Conservation (phyloP, 345 rosid species). For the Corchorus olitorius region DNA sequence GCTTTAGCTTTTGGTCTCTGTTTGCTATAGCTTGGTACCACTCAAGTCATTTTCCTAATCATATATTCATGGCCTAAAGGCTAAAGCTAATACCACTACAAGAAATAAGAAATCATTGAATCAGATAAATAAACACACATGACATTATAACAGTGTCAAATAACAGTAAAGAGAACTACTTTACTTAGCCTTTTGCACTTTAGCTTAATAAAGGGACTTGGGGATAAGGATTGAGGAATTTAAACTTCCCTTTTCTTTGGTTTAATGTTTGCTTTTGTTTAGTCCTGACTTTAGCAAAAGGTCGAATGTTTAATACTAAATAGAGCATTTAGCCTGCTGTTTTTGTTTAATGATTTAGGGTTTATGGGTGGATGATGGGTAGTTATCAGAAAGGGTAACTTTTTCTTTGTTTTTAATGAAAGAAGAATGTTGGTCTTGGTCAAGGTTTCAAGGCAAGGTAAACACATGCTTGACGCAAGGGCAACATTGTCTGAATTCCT, state of each 20-base stretch:
- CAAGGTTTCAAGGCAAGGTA: not conserved
- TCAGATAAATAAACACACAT: not conserved
- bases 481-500: not conserved
- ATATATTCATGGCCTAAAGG: not conserved
- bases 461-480: slow-evolving; percentile 2
- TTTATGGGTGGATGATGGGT: not conserved
- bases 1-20: slow-evolving; percentile 21
- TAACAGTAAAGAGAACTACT: not conserved
- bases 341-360: not conserved
- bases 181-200: not conserved
- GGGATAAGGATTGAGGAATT: not conserved
- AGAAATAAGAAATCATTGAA: not conserved
- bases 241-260: not conserved
- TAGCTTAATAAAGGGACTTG: not conserved
- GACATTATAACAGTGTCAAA: not conserved
- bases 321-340: not conserved
- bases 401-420: not conserved
- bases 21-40: slow-evolving; percentile 14
- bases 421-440: not conserved
- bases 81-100: not conserved
- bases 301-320: too few relatives aligned
- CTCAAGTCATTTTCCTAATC: slow-evolving; percentile 4
- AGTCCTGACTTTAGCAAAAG: too few relatives aligned
- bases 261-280: too few relatives aligned
- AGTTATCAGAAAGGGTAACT: not conserved